Conservation (phyloP, 345 rosid species). For the Eucalyptus paniculata region DNA sequence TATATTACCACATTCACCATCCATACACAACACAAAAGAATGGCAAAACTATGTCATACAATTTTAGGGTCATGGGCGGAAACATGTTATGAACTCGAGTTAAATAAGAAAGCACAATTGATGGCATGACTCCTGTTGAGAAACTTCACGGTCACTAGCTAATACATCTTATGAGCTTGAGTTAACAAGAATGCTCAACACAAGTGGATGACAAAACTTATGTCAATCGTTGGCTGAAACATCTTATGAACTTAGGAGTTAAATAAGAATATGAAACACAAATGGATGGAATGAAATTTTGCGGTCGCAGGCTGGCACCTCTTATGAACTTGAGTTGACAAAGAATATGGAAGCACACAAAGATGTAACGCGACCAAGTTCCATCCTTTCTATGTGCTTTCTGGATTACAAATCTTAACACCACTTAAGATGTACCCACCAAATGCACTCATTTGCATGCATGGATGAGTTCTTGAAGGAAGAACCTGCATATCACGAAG, state of each 20-base stretch:
- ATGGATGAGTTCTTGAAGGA: constrained; percentile 90
- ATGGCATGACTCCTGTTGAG: background rate
- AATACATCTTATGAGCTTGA: background rate
- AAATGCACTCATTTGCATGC: constrained; percentile 80
- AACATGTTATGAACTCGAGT: background rate
- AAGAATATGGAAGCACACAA: background rate
- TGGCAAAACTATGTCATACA: background rate
- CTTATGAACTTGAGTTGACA: background rate
- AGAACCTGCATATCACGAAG: constrained; percentile 38
- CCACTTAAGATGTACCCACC: constrained; percentile 93
- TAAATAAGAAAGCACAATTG: background rate
- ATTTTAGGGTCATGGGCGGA: background rate
- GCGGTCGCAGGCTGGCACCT: background rate
- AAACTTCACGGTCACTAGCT: background rate
- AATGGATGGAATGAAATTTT: background rate
- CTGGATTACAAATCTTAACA: constrained; percentile 22
- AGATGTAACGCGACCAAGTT: background rate
- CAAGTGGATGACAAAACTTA: background rate
- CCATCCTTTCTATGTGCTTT: background rate
- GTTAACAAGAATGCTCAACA: background rate
- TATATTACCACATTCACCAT: background rate
- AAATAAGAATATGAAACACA: background rate
- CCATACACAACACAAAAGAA: background rate
- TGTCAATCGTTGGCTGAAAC: background rate
- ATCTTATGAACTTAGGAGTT: background rate